Evolutionary conservation across 768 basidiomycete genomes (phyloP).

Genomic region (Thelephora ganbajun): DNA sequence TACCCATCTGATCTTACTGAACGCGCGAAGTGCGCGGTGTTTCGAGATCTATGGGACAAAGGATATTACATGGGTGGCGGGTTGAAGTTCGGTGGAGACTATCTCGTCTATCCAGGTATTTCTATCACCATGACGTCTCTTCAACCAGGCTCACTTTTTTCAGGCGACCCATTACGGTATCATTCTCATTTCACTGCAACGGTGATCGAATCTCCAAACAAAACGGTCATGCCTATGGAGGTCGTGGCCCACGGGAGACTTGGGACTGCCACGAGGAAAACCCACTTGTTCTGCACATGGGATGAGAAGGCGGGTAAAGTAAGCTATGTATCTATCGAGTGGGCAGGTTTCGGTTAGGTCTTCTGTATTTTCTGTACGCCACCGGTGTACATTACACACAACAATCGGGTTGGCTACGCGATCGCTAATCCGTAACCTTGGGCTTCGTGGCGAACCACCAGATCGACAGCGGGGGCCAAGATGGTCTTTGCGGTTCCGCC

Average conservation of each 20-base stretch:
- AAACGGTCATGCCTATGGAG: constrained; percentile 73
- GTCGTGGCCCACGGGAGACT: constrained; percentile 90
- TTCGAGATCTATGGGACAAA: constrained; percentile 67
- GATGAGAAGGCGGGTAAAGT: constrained; percentile 54
- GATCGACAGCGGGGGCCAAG: neutral
- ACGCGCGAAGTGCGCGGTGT: constrained; percentile 67
- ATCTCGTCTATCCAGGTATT: constrained; percentile 87
- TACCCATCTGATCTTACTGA: constrained; percentile 57
- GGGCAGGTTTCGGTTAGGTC: constrained; percentile 74
- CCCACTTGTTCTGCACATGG: constrained; percentile 84
- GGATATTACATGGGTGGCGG: constrained; percentile 84
- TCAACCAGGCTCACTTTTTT: neutral
- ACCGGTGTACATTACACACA: neutral
- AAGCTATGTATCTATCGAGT: constrained; percentile 73
- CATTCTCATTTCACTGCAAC: constrained; percentile 93
- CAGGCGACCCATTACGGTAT: constrained; percentile 89
- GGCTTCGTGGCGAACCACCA: neutral
- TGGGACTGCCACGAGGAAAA: constrained; percentile 95
- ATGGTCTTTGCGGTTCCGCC: neutral
- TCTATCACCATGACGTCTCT: constrained; percentile 10
- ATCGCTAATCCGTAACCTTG: constrained; percentile 3
- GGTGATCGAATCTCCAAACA: constrained; percentile 49
- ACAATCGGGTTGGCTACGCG: neutral
- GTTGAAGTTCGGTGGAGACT: constrained; percentile 92
- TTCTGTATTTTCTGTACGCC: neutral